Evolutionary conservation across 805 yeast genomes (phyloP).

Genomic region (Metschnikowia borealis): DNA sequence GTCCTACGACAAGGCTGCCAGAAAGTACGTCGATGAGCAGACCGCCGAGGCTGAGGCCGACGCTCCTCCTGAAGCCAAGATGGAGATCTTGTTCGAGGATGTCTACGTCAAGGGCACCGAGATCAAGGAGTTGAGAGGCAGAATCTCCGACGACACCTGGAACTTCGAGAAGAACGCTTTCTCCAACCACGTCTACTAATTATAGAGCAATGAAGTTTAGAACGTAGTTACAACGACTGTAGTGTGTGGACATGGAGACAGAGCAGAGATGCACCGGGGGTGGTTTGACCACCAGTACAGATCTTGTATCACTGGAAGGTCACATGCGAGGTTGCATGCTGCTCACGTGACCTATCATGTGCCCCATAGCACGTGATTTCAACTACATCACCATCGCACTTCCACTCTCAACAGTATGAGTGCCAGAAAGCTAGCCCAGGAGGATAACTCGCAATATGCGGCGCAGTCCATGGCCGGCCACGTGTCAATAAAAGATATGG

Average conservation of each 20-base stretch:
- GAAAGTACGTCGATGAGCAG: constrained; percentile 93
- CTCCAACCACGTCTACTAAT: constrained; percentile 44
- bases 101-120: constrained; percentile 95
- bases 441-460: constrained; percentile 44
- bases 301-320: neutral
- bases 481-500: constrained; percentile 69
- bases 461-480: constrained; percentile 74
- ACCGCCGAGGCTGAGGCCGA: constrained; percentile 89
- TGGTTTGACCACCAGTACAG: neutral
- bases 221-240: too few species aligned
- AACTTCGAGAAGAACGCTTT: constrained; percentile 54
- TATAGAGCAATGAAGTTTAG: constrained; percentile 1
- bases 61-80: constrained; percentile 92
- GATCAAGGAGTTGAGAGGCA: constrained; percentile 89
- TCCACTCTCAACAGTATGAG: neutral
- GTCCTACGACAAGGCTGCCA: constrained; percentile 91
- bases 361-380: constrained; percentile 3
- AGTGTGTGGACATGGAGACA: neutral
- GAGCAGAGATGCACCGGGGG: neutral
- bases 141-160: constrained; percentile 96
- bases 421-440: constrained; percentile 15
- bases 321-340: neutral
- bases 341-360: constrained; percentile 1
- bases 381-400: constrained; percentile 1
- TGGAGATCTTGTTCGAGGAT: constrained; percentile 93